Evolutionary conservation across 2,329 filamentous ascomycete genomes (phyloP).

Genomic region (Chaetothyriales sp.): DNA sequence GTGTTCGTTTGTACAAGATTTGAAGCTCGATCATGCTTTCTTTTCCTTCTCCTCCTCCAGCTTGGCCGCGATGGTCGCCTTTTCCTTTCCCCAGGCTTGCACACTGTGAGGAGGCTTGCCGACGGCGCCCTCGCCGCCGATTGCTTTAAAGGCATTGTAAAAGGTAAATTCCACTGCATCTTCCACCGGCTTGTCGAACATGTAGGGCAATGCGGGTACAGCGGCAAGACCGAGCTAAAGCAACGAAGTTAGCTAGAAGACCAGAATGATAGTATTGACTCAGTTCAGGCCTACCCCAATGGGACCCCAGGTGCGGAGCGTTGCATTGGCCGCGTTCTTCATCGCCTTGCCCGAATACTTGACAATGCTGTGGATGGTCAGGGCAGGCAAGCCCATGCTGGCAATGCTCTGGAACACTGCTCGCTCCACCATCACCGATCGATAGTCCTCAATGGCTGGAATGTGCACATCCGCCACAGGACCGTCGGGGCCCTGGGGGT

Average conservation of each 20-base stretch:
- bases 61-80: not conserved
- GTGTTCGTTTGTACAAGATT: no score
- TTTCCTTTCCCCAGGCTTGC: not conserved
- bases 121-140: slow-evolving; percentile 51
- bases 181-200: slow-evolving; percentile 66
- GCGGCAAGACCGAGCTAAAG: slow-evolving; percentile 42
- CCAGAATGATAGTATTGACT: not conserved
- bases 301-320: slow-evolving; percentile 68
- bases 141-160: slow-evolving; percentile 60
- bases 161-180: slow-evolving; percentile 81
- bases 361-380: slow-evolving; percentile 88
- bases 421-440: slow-evolving; percentile 79
- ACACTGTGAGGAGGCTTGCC: slow-evolving; percentile 6
- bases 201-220: slow-evolving; percentile 20
- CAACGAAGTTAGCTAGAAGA: slow-evolving; percentile 8
- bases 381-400: slow-evolving; percentile 83
- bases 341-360: slow-evolving; percentile 75
- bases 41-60: not conserved
- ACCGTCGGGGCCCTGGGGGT: slow-evolving; percentile 44
- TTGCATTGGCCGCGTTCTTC: slow-evolving; percentile 63
- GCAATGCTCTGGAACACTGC: slow-evolving; percentile 82
- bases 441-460: slow-evolving; percentile 71
- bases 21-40: not conserved
- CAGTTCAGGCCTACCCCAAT: slow-evolving; percentile 55
- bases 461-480: slow-evolving; percentile 28